Base-by-base conservation (phyloP, 305 asterid genomes). In the Plantago coronopus region DNA sequence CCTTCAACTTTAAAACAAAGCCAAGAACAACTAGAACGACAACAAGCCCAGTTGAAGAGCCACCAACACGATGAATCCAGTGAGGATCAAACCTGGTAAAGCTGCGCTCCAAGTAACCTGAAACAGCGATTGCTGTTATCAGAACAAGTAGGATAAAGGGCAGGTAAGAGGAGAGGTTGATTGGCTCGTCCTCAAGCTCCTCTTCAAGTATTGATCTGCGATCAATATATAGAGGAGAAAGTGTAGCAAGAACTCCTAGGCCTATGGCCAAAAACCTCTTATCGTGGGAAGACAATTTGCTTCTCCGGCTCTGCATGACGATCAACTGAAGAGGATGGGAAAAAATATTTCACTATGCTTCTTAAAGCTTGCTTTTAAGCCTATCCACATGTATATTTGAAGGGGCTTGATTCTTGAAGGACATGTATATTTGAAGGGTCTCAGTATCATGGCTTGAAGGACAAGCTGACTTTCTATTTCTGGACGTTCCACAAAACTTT, bases 51-150 rank as follows among this genome's bases (percentile, higher is more conserved):
- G 79, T 65, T 0, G 98, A 84, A 61, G 97, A 89, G 40, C 98
- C 97, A 38, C 86, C 82, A 29, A 68, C 79, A 19, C 95, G 83
- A 68, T 91, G 89, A 61, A 91, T 89, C 97, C 95, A 86, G 64
- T 91, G 72, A 9, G 91, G 83, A 67, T 91, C 95, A 38, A 83
- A 64, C 81, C 77, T 67, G 79, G 78, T 43, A 48, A 77, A 53
- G 45, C 85, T 81, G 0, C 23, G 77, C 63, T 86, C 95, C 42
- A 66, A 27, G 75, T 69, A 83, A 54, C 79, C 59, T 0, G 95
- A 88, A 44, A 86, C 10, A 3, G 78, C 82, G n/a, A 91, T 86
- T 66, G 88, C 79, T 8, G 71, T 60, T 53, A 84, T 83, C 74
- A 91, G 68, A 58, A 77, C 17, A 61, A 88, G 68, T 65, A 84